Base-by-base conservation (phyloP, 345 rosid species). In the Citrus reticulata region DNA sequence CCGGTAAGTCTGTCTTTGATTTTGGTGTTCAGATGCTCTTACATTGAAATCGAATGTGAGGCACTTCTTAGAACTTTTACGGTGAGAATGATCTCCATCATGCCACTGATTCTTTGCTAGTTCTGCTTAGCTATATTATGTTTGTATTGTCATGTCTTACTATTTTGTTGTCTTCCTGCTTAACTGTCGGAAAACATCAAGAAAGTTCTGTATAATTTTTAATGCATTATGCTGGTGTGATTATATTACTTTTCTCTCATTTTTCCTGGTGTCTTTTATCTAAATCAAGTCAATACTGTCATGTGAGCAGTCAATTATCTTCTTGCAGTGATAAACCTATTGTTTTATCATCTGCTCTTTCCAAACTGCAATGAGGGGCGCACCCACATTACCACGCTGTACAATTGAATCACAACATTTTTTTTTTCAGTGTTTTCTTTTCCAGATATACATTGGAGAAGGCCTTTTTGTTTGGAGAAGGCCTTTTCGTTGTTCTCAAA, bases 1-100 rank as follows among this genome's bases (percentile, higher is more conserved):
- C 91, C 68, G 99, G 99, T 97, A 83, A 64, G 81, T 57, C 76
- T 73, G 27, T 13, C 13, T 32, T 60, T 63, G 63, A 58, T 54
- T 70, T 73, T 4, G 72, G 59, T 69, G 65, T 82, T 54, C 72
- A 76, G 20, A 58, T 77, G 65, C 63, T 81, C 27, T 75, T 62
- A 32, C 39, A n/a, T 37, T 55, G 51, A 49, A 71, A 25, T 75
- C 19, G 29, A 71, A 35, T 39, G 17, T 49, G 70, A 61, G 59
- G 37, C 62, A n/a, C 73, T 22, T 58, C 40, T 30, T 30, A 6
- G 22, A 63, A 71, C 64, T 35, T 9, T 8, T 57, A 34, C 24
- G 3, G 42, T 16, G 51, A 57, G 13, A 37, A 68, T 67, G 24
- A 35, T 67, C 73, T 57, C 37, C 24, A 25, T 4, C 13, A 24